phyloP scores from a whole-genome alignment of 176 grass and related monocot species.

The Pharus latifolius region DNA sequence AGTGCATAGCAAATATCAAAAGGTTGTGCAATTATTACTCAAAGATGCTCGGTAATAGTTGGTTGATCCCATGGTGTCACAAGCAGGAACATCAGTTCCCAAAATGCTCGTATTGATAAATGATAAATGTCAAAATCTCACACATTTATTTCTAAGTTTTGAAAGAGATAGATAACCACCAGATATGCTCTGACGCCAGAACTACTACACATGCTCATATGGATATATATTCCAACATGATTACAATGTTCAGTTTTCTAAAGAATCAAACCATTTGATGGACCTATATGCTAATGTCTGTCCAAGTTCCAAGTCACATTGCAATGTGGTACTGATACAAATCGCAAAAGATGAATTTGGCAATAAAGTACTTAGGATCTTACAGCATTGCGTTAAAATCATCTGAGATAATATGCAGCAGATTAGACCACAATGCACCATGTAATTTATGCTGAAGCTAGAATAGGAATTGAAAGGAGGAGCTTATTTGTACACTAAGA shows the following conservation, averaged over 20 bases:
- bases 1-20: not conserved
- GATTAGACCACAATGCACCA: too few species aligned
- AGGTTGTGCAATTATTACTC: not conserved
- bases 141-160: not conserved
- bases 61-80: not conserved
- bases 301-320: constrained; percentile 6
- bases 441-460: not conserved
- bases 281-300: not conserved
- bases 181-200: not conserved
- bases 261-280: not conserved
- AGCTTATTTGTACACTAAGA: not conserved
- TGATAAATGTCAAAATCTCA: not conserved
- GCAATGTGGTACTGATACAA: not conserved
- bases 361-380: not conserved
- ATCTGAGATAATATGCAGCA: not conserved
- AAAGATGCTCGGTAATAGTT: not conserved
- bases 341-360: not conserved
- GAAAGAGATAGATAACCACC: not conserved
- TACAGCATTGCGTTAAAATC: not conserved
- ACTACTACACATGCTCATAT: not conserved
- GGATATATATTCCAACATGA: not conserved
- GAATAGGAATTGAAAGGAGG: not conserved
- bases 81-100: not conserved
- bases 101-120: not conserved
- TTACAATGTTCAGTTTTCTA: not conserved